Evolutionary conservation across 352 stramenopile genomes (phyloP), one percentile per base, ranked within the genome.

Genomic region (Globisporangium parvum): DNA sequence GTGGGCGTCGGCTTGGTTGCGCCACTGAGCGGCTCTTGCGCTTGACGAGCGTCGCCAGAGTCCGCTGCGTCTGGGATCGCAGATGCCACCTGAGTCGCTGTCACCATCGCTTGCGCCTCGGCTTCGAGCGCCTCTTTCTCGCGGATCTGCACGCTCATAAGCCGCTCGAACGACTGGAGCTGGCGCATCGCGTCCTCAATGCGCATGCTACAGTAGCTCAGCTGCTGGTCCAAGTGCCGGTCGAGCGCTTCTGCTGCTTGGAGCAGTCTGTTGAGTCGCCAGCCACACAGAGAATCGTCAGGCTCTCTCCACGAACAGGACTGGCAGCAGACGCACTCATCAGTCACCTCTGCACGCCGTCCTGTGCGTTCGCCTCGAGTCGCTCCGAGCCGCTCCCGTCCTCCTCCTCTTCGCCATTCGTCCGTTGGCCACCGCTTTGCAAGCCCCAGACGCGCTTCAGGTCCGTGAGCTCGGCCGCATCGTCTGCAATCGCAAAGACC

Each of bases 371-470:
- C 8, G 10, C 1, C 10, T 37, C 31, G 31, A 37, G 31, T 37
- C 14, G 39, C 39, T 10, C 11, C 23, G 18, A 28, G 18, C 33
- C n/a, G 40, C 6, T 17, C 31, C 12, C 31, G 31, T 26, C 18
- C 6, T 54, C 55, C 15, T 33, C 18, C 6, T 54, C 55, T 18
- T 41, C 42, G 0, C 11, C n/a, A 55, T 9, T 58, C 31, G 2
- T 56, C 39, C 23, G 26, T 42, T 8, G 31, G 23, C 26, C 20
- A 5, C 53, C 33, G 23, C 53, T 24, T 2, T 70, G 60, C 18
- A 85, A 50, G 2, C 76, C 76, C 78, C 78, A 88, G 12, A 77
- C 75, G 47, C 66, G 75, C 39, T 76, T 75, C 40, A 88, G 61
- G 44, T 71, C 68, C 1, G 61, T 67, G 18, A 88, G 65, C 47